A percentile compares a stretch with the other conserved stretches of the same genome.
Evolutionary conservation across 2,329 filamentous ascomycete species (phyloP).

Genomic region (Botrytis deweyae): DNA sequence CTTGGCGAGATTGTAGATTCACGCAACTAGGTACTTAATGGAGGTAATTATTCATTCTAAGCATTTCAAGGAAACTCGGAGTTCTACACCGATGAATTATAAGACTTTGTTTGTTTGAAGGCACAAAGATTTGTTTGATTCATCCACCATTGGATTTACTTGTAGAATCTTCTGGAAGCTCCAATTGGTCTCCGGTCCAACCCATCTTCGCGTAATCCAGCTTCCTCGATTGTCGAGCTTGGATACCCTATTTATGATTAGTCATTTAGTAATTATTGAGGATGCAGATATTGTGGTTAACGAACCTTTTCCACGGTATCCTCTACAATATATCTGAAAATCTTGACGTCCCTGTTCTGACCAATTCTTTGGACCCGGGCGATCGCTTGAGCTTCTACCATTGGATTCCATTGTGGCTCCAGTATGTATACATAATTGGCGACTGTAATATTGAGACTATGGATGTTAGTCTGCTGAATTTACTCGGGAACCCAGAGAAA

Average conservation of each 20-base stretch:
- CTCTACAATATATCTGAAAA: slow-evolving; percentile 36
- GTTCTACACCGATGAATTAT: too few relatives aligned
- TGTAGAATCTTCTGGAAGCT: background rate
- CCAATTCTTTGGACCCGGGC: slow-evolving; percentile 31
- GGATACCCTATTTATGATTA: slow-evolving; percentile 21
- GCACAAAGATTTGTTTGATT: background rate
- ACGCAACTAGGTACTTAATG: background rate
- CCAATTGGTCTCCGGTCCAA: background rate
- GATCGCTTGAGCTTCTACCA: slow-evolving; percentile 36
- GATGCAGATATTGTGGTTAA: background rate
- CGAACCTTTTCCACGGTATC: slow-evolving; percentile 33
- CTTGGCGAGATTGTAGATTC: background rate
- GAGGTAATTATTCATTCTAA: background rate
- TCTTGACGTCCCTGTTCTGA: slow-evolving; percentile 31
- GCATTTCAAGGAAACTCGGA: background rate
- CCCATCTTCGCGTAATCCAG: slow-evolving; percentile 7
- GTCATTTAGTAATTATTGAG: slow-evolving; percentile 5
- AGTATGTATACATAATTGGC: slow-evolving; percentile 36
- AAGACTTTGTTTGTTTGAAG: background rate
- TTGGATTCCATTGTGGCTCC: slow-evolving; percentile 40
- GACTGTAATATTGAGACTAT: slow-evolving; percentile 28
- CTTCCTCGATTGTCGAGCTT: slow-evolving; percentile 26
- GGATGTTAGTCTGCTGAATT: background rate
- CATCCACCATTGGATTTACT: background rate
- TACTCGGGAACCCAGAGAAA: slow-evolving; percentile 31